Conservation (phyloP, 371 early-diverging fungal species). For the Gilbertella persicaria region DNA sequence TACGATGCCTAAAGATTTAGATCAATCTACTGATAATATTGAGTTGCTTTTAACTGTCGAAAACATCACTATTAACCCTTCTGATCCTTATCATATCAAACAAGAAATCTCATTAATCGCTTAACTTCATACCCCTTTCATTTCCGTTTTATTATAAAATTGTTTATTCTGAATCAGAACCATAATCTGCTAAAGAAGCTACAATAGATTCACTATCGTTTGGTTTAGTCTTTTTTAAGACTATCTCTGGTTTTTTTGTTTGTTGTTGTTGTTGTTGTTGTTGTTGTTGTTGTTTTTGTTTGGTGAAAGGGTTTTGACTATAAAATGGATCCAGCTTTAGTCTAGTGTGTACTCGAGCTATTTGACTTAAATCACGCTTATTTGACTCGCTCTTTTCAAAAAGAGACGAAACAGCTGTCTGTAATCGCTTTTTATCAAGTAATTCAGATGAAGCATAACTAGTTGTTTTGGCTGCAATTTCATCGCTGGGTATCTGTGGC, state of each 20-base stretch:
- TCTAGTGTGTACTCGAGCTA: slow-evolving; percentile 37
- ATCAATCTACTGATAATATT: slow-evolving; percentile 19
- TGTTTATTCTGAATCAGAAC: slow-evolving; percentile 17
- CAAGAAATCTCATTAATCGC: slow-evolving; percentile 22
- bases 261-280: neutral
- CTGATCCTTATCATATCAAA: slow-evolving; percentile 29
- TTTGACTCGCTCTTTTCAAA: slow-evolving; percentile 22
- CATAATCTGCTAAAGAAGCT: neutral
- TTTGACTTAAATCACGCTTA: slow-evolving; percentile 22
- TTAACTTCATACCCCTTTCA: slow-evolving; percentile 1
- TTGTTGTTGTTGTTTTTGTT: slow-evolving; percentile 4
- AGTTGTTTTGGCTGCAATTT: slow-evolving; percentile 37
- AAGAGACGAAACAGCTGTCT: slow-evolving; percentile 37
- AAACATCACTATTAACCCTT: slow-evolving; percentile 30
- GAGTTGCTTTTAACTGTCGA: slow-evolving; percentile 31
- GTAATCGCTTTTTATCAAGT: slow-evolving; percentile 35
- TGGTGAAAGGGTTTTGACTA: slow-evolving; percentile 16
- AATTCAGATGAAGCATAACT: slow-evolving; percentile 34
- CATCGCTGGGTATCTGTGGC: slow-evolving; percentile 49
- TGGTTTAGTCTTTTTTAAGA: slow-evolving; percentile 3
- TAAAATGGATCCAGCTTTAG: slow-evolving; percentile 58
- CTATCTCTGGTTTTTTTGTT: neutral
- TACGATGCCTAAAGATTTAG: slow-evolving; percentile 19
- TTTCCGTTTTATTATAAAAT: neutral
- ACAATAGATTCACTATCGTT: neutral